Evolutionary conservation across 345 rosid genomes (phyloP).

Genomic region (Gynandropsis gynandra): DNA sequence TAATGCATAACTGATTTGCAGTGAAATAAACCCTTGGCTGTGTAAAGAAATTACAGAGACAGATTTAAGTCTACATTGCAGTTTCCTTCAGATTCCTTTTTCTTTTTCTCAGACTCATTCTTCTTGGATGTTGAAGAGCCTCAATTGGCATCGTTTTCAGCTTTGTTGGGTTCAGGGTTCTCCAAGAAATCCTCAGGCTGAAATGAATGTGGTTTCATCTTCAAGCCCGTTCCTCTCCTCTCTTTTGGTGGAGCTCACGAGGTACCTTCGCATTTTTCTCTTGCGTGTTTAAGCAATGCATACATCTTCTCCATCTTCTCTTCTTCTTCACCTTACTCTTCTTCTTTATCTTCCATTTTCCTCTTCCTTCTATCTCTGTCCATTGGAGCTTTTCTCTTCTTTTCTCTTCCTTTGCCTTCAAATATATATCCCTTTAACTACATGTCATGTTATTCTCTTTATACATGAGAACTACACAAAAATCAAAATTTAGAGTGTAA

Average conservation of each 20-base stretch:
- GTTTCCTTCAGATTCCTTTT: conserved; percentile 15
- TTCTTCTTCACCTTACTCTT: conserved; percentile 32
- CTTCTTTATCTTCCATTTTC: conserved; percentile 35
- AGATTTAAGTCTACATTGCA: conserved; percentile 40
- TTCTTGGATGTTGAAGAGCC: conserved; percentile 20
- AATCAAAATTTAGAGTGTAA: background rate
- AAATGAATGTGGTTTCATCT: conserved; percentile 25
- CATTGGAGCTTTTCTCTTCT: conserved; percentile 20
- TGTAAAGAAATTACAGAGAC: conserved; percentile 32
- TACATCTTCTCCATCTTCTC: conserved; percentile 51
- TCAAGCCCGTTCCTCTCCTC: conserved; percentile 10
- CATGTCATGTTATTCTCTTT: background rate
- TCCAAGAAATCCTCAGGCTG: conserved; percentile 44
- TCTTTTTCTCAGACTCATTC: conserved; percentile 18
- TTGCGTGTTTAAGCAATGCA: conserved; percentile 43
- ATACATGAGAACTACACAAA: background rate
- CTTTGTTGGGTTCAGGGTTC: conserved; percentile 6
- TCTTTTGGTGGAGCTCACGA: conserved; percentile 19
- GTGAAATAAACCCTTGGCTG: too few relatives aligned
- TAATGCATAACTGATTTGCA: too few relatives aligned
- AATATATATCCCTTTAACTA: conserved; percentile 7
- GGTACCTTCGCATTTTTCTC: conserved; percentile 26
- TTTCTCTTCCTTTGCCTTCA: conserved; percentile 7
- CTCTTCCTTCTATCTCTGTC: conserved; percentile 35
- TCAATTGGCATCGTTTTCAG: background rate